Evolutionary conservation across 1,284 basidiomycete species (phyloP), one percentile per base, ranked within the genome.

Genomic region (Sphaerobolus stellatus): DNA sequence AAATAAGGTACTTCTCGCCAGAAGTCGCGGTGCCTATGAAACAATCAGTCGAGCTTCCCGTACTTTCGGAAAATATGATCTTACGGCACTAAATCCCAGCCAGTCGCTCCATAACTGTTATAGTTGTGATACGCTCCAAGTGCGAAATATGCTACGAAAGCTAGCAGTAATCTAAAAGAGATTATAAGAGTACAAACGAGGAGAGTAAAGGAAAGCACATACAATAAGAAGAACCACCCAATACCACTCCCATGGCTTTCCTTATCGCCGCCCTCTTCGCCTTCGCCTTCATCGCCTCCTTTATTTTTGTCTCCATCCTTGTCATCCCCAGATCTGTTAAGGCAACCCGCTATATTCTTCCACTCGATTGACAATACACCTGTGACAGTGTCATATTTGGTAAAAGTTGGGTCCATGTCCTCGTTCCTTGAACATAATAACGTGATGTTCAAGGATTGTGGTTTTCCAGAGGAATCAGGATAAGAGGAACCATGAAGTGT

Each of bases 1-100:
- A 93, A 86, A 62, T 89, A 91, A 4, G 90, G 90, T 4, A 92
- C 85, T 69, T 93, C 90, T 68, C 83, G 75, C 89, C 89, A 92
- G 71, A 93, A 90, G 66, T 92, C 89, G 44, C 89, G 86, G 69
- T 92, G 90, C 57, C 90, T 92, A 30, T 57, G 28, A 47, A 54
- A 54, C 20, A 58, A 29, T 56, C 28, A 54, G 50, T 30, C 56
- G 48, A 11, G 24, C 34, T n/a, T n/a, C n/a, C n/a, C n/a, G n/a
- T n/a, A 14, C 4, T 43, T 20, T 34, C 18, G 38, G 24, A 46
- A 29, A 48, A 50, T 49, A 58, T 22, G 43, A 54, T 34, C 86
- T 65, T 67, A 90, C 87, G 89, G 90, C 66, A 92, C 84, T 50
- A 92, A 76, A 68, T 92, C 90, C 65, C 75, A 71, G 13, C 90